phyloP scores from a whole-genome alignment of 768 basidiomycete genomes.

The Clitopilus hobsonii region DNA sequence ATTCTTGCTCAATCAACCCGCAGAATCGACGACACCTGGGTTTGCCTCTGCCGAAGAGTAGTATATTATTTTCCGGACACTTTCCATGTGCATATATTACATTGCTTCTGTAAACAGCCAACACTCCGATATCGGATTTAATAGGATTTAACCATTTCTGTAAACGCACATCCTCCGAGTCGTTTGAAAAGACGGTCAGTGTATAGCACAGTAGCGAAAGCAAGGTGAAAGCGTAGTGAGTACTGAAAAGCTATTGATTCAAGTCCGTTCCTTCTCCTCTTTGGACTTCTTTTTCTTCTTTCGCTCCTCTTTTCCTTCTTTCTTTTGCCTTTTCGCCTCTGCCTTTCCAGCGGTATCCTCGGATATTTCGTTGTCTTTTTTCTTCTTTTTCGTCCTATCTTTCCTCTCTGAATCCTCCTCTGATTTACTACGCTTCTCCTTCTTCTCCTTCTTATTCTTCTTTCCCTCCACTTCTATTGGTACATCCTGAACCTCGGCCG shows the following conservation, averaged over 20 bases:
- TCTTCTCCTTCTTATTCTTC: slow-evolving; percentile 8
- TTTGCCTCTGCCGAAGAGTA: neutral
- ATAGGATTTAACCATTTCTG: neutral
- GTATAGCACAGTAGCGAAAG: too few species aligned
- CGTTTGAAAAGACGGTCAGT: too few species aligned
- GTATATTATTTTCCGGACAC: neutral
- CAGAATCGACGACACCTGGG: neutral
- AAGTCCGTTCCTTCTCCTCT: slow-evolving; percentile 14
- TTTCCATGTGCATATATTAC: neutral
- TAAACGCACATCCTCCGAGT: too few species aligned
- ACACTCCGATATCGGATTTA: too few species aligned
- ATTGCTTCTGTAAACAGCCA: neutral
- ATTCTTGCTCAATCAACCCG: neutral
- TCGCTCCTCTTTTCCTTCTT: slow-evolving; percentile 5
- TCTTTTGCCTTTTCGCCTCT: neutral
- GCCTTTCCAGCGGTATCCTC: slow-evolving; percentile 15
- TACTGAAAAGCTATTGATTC: neutral
- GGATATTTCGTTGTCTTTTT: slow-evolving; percentile 5
- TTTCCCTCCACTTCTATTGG: slow-evolving; percentile 9
- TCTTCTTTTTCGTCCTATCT: slow-evolving; percentile 16
- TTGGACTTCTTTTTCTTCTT: slow-evolving; percentile 9
- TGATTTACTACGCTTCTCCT: slow-evolving; percentile 8
- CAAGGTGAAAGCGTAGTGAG: neutral
- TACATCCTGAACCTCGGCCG: neutral
- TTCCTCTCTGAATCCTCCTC: slow-evolving; percentile 14